Percentiles rank a stretch among this genome's conserved stretches.
Conservation (phyloP, 2,329 filamentous ascomycete genomes). For the Ascochyta viciae-villosae region DNA sequence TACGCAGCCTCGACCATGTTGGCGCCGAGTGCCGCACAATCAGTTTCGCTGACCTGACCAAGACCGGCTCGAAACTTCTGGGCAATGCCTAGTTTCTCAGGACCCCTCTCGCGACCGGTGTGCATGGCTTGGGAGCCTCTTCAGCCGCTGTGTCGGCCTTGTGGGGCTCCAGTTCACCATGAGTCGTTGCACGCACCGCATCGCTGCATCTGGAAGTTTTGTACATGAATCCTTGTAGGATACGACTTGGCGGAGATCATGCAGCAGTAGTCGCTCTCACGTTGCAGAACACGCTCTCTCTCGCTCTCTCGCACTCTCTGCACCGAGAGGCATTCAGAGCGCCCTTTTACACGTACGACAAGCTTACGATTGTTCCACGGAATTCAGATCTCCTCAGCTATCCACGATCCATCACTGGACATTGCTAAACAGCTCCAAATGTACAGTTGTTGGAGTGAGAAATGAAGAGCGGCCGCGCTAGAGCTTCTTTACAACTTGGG, state of each 20-base stretch:
- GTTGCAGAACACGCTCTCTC: no score
- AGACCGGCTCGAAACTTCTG: conserved; percentile 17
- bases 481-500: no score
- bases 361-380: no score
- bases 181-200: conserved; percentile 16
- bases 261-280: conserved; percentile 13
- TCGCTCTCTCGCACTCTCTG: no score
- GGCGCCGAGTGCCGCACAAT: conserved; percentile 10
- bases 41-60: conserved; percentile 11
- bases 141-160: conserved; percentile 20
- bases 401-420: no score
- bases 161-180: conserved; percentile 18
- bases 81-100: conserved; percentile 16
- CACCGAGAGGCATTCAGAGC: no score
- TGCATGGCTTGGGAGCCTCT: background rate
- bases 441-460: no score
- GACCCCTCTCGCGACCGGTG: conserved; percentile 9
- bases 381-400: no score
- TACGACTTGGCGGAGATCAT: conserved; percentile 17
- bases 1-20: conserved; percentile 1
- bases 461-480: no score
- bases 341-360: no score
- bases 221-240: conserved; percentile 11
- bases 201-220: conserved; percentile 21
- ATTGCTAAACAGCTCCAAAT: no score